These are phyloP conservation scores for Dictyostelium firmibasis DNA, from an alignment of 78 protist species.

Conservation along the genomic window DNA sequence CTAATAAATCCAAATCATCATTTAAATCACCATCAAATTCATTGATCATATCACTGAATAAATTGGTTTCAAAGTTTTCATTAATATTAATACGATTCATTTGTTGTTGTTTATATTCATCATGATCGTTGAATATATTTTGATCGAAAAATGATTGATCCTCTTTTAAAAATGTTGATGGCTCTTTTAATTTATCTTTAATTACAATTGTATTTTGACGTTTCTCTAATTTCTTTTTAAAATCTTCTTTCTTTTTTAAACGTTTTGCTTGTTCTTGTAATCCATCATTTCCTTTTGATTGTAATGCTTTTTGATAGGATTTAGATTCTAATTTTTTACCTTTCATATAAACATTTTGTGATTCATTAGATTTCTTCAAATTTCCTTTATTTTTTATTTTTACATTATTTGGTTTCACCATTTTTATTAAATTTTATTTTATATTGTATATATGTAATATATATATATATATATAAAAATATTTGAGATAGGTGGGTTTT, in stretches of 20 bases:
- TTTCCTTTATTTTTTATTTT: slow-evolving; percentile 35
- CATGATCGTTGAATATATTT: neutral
- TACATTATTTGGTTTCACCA: slow-evolving; percentile 21
- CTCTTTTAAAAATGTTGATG: neutral
- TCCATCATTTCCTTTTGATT: neutral
- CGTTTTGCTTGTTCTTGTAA: neutral
- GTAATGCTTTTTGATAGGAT: neutral
- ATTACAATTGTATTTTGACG: neutral
- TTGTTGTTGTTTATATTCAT: neutral
- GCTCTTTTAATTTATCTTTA: slow-evolving; percentile 13
- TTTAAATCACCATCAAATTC: slow-evolving; percentile 1
- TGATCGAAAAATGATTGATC: slow-evolving; percentile 36
- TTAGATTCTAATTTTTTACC: neutral
- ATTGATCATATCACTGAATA: neutral
- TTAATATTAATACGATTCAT: neutral
- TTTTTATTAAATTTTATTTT: neutral
- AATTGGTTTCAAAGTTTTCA: neutral
- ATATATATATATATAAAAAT: too few species aligned
- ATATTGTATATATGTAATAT: too few species aligned
- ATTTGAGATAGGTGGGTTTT: too few species aligned
- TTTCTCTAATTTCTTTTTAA: neutral
- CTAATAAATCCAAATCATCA: slow-evolving; percentile 30
- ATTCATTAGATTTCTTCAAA: neutral
- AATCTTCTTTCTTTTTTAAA: slow-evolving; percentile 13
- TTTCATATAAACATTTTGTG: slow-evolving; percentile 26